Evolutionary conservation across 352 stramenopile species (phyloP).

Genomic region (Saprolegnia parasitica): DNA sequence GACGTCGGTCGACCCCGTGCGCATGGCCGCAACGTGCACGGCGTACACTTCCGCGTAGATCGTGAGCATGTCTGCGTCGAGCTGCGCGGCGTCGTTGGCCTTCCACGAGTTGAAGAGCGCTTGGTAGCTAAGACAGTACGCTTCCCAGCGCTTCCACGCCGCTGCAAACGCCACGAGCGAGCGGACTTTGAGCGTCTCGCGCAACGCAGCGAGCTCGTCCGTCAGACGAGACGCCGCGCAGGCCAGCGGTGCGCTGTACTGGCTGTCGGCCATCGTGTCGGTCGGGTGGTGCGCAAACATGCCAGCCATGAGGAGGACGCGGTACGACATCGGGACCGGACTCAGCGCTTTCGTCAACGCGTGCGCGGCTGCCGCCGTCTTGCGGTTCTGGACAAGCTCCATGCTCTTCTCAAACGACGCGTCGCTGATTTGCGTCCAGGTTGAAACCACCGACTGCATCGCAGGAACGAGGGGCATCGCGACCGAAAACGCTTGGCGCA

Average conservation of each 20-base stretch:
- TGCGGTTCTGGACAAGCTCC: constrained; percentile 50
- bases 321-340: constrained; percentile 41
- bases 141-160: constrained; percentile 18
- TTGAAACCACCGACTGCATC: constrained; percentile 43
- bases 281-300: constrained; percentile 61
- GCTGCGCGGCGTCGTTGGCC: neutral
- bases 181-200: neutral
- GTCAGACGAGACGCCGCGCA: neutral
- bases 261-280: constrained; percentile 56
- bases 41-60: constrained; percentile 20
- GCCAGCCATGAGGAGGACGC: constrained; percentile 65
- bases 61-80: constrained; percentile 20
- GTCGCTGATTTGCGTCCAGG: neutral
- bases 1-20: neutral
- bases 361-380: constrained; percentile 49
- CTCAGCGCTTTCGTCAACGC: constrained; percentile 51
- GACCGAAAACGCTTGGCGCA: constrained; percentile 38
- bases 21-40: neutral
- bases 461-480: constrained; percentile 41
- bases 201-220: neutral
- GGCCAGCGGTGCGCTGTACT: neutral
- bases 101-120: constrained; percentile 20
- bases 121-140: constrained; percentile 1
- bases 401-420: constrained; percentile 57
- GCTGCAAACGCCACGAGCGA: constrained; percentile 18